Percentiles rank a stretch among this genome's conserved stretches.
phyloP scores from a whole-genome alignment of 306 rosid genomes.

The Quercus engelmannii region DNA sequence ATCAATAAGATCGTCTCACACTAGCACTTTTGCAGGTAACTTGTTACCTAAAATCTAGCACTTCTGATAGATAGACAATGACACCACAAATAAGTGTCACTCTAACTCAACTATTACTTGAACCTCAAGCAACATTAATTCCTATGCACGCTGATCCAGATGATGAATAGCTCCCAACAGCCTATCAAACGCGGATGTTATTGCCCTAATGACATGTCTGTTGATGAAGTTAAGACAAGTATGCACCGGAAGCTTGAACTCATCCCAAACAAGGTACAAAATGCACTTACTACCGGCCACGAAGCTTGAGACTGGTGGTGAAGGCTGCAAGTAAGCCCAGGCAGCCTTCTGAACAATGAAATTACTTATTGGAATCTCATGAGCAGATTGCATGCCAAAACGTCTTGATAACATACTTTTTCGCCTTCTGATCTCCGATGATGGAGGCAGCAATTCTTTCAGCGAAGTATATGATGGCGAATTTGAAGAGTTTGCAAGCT shows the following conservation, averaged over 20 bases:
- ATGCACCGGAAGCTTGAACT: neutral
- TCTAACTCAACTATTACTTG: no score
- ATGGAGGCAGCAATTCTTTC: neutral
- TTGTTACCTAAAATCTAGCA: no score
- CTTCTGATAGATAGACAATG: no score
- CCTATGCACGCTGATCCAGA: neutral
- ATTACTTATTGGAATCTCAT: neutral
- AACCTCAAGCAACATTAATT: neutral
- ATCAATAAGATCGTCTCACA: no score
- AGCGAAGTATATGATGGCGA: neutral
- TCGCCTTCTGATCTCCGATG: neutral
- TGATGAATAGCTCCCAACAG: slow-evolving; percentile 9
- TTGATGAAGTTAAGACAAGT: neutral
- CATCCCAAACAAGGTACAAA: neutral
- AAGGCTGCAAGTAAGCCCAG: slow-evolving; percentile 2
- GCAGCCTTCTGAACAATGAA: neutral
- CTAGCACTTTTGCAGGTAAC: no score
- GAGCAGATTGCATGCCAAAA: neutral
- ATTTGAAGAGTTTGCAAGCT: neutral
- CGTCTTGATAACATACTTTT: neutral
- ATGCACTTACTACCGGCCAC: neutral
- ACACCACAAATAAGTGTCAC: no score
- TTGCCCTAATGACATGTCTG: neutral
- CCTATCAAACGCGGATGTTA: neutral
- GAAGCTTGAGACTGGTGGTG: neutral